Base-by-base conservation (phyloP, 129 eudicot species). In the Chrysanthemum makinoi region DNA sequence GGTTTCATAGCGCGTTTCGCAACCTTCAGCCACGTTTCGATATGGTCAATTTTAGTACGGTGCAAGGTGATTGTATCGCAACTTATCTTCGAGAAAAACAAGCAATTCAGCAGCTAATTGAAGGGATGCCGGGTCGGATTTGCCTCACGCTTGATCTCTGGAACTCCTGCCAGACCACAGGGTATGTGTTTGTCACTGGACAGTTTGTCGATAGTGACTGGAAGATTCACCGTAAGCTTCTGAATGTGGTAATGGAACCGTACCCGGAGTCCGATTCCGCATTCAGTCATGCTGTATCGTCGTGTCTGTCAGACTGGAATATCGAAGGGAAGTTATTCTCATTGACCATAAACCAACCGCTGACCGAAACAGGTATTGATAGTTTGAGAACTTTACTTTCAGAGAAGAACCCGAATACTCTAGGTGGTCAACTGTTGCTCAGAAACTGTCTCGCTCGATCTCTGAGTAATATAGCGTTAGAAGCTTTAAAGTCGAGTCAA, bases 21-120 rank as follows among this genome's bases (percentile, higher is more conserved):
- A 91, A 81, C 72, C 85, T 91, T 6, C 97, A 91, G 83, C 97
- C 97, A 26, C 84, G 86, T 2, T 91, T 88, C 18, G 96, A 86
- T 70, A 82, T 86, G 88, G 96, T 88, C 73, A 91, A 75, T 79
- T 88, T 91, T 64, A 84, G 79, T 50, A 86, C 92, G 5, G 90
- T 91, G 15, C 97, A 88, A 72, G 97, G 96, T 6, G 97, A 91
- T 71, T 88, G 96, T 61, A 89, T 91, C 52, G 96, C 93, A 2
- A 88, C 90, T 71, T 91, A 82, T 66, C 82, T 88, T 15, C 69
- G 80, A 69, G 93, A 88, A 83, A 91, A 91, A 48, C 87, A 88
- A 61, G 72, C n/a, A 70, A 70, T 91, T 46, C 96, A 86, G 62
- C 82, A 64, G 69, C 66, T 84, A 62, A 79, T 91, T 43, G 96